A percentile compares a stretch with the other conserved stretches of the same genome.
Evolutionary conservation across 2,329 filamentous ascomycete genomes (phyloP).

Genomic region (Alternaria sp.): DNA sequence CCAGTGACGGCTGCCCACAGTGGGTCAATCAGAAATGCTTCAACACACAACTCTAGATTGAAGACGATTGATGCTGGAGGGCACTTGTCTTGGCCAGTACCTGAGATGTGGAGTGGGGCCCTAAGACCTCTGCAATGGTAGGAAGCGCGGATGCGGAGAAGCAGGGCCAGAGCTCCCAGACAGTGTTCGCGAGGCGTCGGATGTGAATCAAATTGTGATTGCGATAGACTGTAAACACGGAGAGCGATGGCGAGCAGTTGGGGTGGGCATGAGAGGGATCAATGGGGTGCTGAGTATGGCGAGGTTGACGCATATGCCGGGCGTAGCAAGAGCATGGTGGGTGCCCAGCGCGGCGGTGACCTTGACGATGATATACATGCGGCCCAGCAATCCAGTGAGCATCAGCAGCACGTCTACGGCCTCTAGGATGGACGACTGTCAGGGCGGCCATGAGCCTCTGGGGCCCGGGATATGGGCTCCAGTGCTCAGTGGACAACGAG

Average conservation of each 20-base stretch:
- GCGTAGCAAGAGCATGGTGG: slow-evolving; percentile 13
- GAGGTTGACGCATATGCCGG: slow-evolving; percentile 10
- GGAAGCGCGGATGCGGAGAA: slow-evolving; percentile 40
- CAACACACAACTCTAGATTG: slow-evolving; percentile 28
- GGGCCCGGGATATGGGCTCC: slow-evolving; percentile 19
- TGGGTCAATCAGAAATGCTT: slow-evolving; percentile 15
- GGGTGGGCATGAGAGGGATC: slow-evolving; percentile 12
- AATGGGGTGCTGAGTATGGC: slow-evolving; percentile 8
- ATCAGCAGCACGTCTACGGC: slow-evolving; percentile 34
- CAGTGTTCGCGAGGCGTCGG: slow-evolving; percentile 40
- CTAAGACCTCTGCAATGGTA: slow-evolving; percentile 41
- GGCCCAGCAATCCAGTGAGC: slow-evolving; percentile 25
- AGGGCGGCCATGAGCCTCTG: slow-evolving; percentile 28
- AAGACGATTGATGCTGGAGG: slow-evolving; percentile 25
- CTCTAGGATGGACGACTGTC: slow-evolving; percentile 26
- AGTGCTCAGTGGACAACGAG: slow-evolving; percentile 20
- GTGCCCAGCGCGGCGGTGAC: slow-evolving; percentile 33
- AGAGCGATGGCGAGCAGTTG: slow-evolving; percentile 11
- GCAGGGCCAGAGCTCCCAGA: slow-evolving; percentile 46
- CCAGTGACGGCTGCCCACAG: slow-evolving; percentile 26
- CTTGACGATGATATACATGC: slow-evolving; percentile 35
- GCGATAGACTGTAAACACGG: slow-evolving; percentile 30
- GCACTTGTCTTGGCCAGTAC: slow-evolving; percentile 28
- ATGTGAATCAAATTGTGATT: slow-evolving; percentile 8
- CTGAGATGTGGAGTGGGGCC: slow-evolving; percentile 31